phyloP scores from a whole-genome alignment of 768 basidiomycete genomes.

The Leccinum variicolor region DNA sequence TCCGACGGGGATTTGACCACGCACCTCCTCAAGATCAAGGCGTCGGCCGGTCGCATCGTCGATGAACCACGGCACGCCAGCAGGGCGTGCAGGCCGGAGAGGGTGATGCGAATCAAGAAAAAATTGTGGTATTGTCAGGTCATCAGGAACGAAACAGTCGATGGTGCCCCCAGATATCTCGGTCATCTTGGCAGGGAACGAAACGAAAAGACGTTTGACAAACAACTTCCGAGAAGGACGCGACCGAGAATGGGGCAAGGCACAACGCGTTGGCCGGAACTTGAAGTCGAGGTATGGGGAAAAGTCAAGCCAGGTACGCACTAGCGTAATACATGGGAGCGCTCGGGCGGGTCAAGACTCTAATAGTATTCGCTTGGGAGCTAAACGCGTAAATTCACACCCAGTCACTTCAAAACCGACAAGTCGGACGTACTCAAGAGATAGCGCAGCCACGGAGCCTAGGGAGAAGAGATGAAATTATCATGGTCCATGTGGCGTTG shows the following conservation, averaged over 20 bases:
- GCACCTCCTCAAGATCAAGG: slow-evolving; percentile 47
- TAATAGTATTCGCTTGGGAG: background rate
- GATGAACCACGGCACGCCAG: slow-evolving; percentile 52
- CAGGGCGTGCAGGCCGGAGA: slow-evolving; percentile 43
- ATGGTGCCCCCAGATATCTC: slow-evolving; percentile 27
- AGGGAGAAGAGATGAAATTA: background rate
- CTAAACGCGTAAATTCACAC: background rate
- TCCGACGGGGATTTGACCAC: slow-evolving; percentile 4
- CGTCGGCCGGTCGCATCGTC: slow-evolving; percentile 50
- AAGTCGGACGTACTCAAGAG: background rate
- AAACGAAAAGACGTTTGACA: background rate
- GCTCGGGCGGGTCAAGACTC: background rate
- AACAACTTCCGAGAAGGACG: background rate
- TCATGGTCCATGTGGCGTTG: slow-evolving; percentile 10
- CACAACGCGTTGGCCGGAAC: background rate
- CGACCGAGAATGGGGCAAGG: background rate
- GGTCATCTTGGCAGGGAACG: slow-evolving; percentile 4
- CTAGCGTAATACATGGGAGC: background rate
- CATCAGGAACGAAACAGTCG: slow-evolving; percentile 50
- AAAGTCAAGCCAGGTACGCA: background rate
- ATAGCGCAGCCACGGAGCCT: background rate
- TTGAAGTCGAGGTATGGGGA: background rate
- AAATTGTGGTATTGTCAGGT: slow-evolving; percentile 66
- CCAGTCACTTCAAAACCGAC: background rate
- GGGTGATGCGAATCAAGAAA: slow-evolving; percentile 47